Evolutionary conservation across 257 asterid genomes (phyloP), one percentile per base, ranked within the genome.

Genomic region (Scutellaria minor): DNA sequence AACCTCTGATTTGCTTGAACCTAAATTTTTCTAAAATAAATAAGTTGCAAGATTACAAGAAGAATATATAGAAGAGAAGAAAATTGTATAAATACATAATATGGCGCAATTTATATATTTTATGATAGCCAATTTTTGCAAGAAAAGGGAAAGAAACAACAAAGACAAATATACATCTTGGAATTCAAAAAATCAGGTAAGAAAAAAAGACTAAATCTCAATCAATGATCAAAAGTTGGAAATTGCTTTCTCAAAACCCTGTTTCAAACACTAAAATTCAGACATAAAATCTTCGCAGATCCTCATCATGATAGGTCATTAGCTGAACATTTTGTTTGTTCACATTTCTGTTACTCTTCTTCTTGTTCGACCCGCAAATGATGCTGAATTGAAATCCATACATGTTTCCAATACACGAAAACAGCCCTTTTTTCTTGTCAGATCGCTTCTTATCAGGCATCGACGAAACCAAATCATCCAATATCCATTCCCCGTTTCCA

Each of bases 341-440:
- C 3, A 58, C 47, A 37, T 62, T 55, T 9, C 82, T 76, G 47
- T 12, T 74, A 42, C 6, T 66, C 15, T 58, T 68, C 53, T 61
- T 64, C 65, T 52, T 27, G 37, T 69, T 65, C 0, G 85, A 77
- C 18, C 90, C 98, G 24, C 94, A 93, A 2, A 79, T 66, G 67
- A 93, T 66, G 47, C 85, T 85, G 78, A 81, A 88, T 68, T 85
- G 78, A 8, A 88, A 76, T 39, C 93, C 97, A 40, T 78, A 55
- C 4, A 80, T 84, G 54, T 76, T 86, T 0, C 86, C 91, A 2
- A 93, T 83, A 56, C 97, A 89, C 11, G 96, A 89, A 68, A 93
- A 53, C 41, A 83, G 46, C 54, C 96, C 94, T 10, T 47, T 77
- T 7, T 76, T 73, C 73, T 74, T 76, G 11, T 79, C 78, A 1